These are phyloP conservation scores for Botrytis byssoidea DNA, from an alignment of 2,329 filamentous ascomycete species.

Conservation along the genomic window DNA sequence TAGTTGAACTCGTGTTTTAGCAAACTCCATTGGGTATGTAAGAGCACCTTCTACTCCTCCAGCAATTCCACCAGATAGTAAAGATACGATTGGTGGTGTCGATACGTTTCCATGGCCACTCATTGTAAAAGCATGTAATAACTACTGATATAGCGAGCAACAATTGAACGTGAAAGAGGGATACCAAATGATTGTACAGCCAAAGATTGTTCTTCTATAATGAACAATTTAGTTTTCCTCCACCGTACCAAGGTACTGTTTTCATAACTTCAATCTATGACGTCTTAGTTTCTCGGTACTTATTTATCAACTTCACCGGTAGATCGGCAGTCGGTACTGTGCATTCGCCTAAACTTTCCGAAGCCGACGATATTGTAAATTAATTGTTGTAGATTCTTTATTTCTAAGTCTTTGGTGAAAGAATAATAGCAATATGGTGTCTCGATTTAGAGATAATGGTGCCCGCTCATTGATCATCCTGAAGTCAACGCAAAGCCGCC, in stretches of 20 bases:
- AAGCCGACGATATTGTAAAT: neutral
- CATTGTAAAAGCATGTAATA: neutral
- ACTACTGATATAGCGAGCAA: neutral
- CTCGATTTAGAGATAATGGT: neutral
- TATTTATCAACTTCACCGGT: neutral
- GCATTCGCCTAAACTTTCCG: neutral
- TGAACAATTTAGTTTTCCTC: neutral
- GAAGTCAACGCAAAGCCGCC: neutral
- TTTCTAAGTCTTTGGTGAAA: neutral
- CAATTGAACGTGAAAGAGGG: neutral
- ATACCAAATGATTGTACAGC: neutral
- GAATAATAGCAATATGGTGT: neutral
- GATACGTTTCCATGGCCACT: slow-evolving; percentile 2
- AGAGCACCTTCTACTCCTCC: slow-evolving; percentile 26
- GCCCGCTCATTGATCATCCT: neutral
- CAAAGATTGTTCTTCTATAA: neutral
- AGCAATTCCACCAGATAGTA: slow-evolving; percentile 34
- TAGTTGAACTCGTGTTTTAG: slow-evolving; percentile 64
- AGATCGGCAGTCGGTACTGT: neutral
- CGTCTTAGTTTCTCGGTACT: neutral
- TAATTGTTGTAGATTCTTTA: neutral
- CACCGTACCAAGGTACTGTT: neutral
- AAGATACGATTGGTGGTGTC: slow-evolving; percentile 27
- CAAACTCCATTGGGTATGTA: slow-evolving; percentile 63
- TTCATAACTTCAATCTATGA: neutral